Evolutionary conservation across 257 asterid species (phyloP).

Genomic region (Solanum medicagineum): DNA sequence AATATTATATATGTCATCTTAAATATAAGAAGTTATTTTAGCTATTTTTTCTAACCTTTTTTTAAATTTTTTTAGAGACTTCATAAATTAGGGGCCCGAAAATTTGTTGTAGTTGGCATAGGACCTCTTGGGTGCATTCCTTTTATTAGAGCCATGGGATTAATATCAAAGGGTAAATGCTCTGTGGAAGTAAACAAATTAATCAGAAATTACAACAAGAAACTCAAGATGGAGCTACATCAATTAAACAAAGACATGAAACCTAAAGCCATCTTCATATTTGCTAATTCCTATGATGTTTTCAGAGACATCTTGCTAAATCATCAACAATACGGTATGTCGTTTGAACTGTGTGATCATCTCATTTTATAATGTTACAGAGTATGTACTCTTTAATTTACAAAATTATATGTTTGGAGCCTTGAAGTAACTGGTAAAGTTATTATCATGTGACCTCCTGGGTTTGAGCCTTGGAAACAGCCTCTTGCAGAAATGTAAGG

Average conservation of each 20-base stretch:
- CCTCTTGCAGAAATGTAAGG: too few species aligned
- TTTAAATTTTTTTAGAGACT: slow-evolving; percentile 7
- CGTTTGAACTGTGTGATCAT: neutral
- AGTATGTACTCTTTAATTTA: neutral
- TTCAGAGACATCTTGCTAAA: slow-evolving; percentile 20
- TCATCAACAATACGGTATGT: slow-evolving; percentile 17
- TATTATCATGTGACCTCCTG: too few species aligned
- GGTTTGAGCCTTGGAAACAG: too few species aligned
- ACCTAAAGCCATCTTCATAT: slow-evolving; percentile 20
- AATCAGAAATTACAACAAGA: slow-evolving; percentile 27
- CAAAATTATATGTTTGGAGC: too few species aligned
- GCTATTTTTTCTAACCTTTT: neutral
- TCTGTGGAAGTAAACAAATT: slow-evolving; percentile 20
- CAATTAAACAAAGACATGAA: slow-evolving; percentile 14
- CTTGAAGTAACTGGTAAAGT: too few species aligned
- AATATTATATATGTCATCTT: neutral
- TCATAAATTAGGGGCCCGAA: slow-evolving; percentile 36
- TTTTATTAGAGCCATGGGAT: slow-evolving; percentile 26
- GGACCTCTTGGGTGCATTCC: slow-evolving; percentile 59
- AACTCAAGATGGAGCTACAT: slow-evolving; percentile 10
- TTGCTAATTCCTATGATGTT: slow-evolving; percentile 33
- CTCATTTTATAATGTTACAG: neutral
- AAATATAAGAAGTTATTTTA: too few species aligned
- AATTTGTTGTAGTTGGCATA: slow-evolving; percentile 25
- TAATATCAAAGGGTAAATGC: slow-evolving; percentile 23